Evolutionary conservation across 805 yeast species (phyloP).

Genomic region (Nakazawaea ernobii): DNA sequence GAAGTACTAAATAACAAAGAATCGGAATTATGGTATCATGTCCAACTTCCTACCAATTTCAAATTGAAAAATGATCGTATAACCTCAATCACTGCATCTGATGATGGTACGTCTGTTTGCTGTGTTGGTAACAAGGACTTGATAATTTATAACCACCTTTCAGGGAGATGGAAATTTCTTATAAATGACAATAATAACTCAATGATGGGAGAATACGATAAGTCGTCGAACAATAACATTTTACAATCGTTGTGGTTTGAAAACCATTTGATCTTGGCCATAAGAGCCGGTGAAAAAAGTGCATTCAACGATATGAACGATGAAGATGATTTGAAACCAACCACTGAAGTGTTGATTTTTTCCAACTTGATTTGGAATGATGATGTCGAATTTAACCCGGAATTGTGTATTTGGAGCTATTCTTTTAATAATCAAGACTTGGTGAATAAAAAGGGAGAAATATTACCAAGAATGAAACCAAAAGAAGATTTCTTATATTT

Average conservation of each 20-base stretch:
- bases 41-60: slow-evolving; percentile 39
- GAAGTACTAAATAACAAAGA: slow-evolving; percentile 26
- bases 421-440: slow-evolving; percentile 21
- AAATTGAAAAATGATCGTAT: slow-evolving; percentile 38
- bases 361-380: slow-evolving; percentile 19
- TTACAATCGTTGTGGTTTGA: slow-evolving; percentile 25
- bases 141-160: slow-evolving; percentile 31
- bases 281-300: slow-evolving; percentile 16
- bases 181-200: slow-evolving; percentile 26
- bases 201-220: not conserved
- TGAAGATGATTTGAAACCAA: slow-evolving; percentile 13
- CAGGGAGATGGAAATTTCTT: slow-evolving; percentile 43
- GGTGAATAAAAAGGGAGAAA: slow-evolving; percentile 15
- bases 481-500: slow-evolving; percentile 19
- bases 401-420: slow-evolving; percentile 28
- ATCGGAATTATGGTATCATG: slow-evolving; percentile 39
- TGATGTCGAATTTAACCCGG: slow-evolving; percentile 20
- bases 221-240: slow-evolving; percentile 1
- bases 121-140: slow-evolving; percentile 45
- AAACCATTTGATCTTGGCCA: slow-evolving; percentile 24
- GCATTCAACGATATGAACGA: slow-evolving; percentile 1
- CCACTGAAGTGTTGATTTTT: slow-evolving; percentile 25
- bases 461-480: slow-evolving; percentile 4
- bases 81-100: slow-evolving; percentile 33
- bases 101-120: slow-evolving; percentile 44